Conservation (phyloP, 768 basidiomycete species). For the Macrolepiota fuliginosa region DNA sequence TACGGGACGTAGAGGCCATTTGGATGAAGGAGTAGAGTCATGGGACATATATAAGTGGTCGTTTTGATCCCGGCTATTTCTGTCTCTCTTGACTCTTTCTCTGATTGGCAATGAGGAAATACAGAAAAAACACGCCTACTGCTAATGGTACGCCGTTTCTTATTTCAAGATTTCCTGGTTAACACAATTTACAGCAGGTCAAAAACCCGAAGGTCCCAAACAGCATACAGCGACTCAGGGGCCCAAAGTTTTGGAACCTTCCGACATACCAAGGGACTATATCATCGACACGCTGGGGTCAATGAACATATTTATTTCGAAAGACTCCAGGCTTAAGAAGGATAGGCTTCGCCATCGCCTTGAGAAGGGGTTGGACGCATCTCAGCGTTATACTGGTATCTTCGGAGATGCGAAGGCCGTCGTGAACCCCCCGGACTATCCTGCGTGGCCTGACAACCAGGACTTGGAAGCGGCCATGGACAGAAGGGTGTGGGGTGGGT, state of each 20-base stretch:
- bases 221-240: background rate
- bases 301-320: too few species aligned
- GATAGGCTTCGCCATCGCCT: background rate
- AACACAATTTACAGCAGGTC: too few species aligned
- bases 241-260: background rate
- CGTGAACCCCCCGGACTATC: background rate
- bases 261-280: background rate
- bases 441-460: background rate
- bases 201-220: too few species aligned
- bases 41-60: background rate
- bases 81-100: too few species aligned
- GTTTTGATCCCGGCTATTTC: background rate
- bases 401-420: background rate
- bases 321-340: constrained; percentile 18
- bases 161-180: too few species aligned
- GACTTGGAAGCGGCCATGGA: background rate
- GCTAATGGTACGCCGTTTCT: too few species aligned
- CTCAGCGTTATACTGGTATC: background rate
- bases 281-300: background rate
- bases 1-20: background rate
- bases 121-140: too few species aligned
- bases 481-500: background rate
- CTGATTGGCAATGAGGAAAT: background rate
- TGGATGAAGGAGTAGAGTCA: background rate
- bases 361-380: background rate